These are phyloP conservation scores for Zopfia rhizophila DNA, from an alignment of 2,329 filamentous ascomycete genomes.

Conservation along the genomic window DNA sequence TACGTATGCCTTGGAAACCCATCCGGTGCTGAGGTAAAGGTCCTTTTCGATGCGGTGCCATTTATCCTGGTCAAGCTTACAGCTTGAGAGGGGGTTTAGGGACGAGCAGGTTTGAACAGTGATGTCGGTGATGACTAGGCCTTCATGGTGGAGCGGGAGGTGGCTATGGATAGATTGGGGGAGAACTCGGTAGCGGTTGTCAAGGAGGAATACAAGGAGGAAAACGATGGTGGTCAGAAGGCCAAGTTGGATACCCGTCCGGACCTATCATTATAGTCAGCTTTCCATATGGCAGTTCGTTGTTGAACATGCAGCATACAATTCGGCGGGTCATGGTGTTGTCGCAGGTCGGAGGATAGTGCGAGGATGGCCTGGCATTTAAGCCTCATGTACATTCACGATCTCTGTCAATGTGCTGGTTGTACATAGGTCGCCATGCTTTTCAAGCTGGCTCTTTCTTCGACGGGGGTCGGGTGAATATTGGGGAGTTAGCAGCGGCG, in stretches of 20 bases:
- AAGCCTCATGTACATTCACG: slow-evolving; percentile 6
- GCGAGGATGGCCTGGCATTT: slow-evolving; percentile 11
- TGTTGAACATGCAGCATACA: slow-evolving; percentile 31
- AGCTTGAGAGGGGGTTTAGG: slow-evolving; percentile 78
- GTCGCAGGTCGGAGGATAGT: slow-evolving; percentile 19
- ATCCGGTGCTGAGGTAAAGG: slow-evolving; percentile 79
- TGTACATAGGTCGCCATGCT: slow-evolving; percentile 23
- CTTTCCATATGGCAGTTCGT: background rate
- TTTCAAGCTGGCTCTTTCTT: slow-evolving; percentile 11
- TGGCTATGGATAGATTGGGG: slow-evolving; percentile 87
- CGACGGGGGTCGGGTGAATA: background rate
- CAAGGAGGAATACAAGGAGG: slow-evolving; percentile 81
- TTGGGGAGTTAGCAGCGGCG: too few relatives aligned
- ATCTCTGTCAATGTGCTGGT: slow-evolving; percentile 10
- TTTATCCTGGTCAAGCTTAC: slow-evolving; percentile 74
- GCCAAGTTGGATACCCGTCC: slow-evolving; percentile 79
- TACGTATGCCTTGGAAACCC: slow-evolving; percentile 81
- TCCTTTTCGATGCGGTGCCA: slow-evolving; percentile 94
- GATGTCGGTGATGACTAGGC: slow-evolving; percentile 86
- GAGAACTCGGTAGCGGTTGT: slow-evolving; percentile 87
- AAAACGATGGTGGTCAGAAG: slow-evolving; percentile 70
- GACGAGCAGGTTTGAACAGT: slow-evolving; percentile 80
- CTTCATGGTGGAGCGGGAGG: slow-evolving; percentile 82
- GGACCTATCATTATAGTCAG: slow-evolving; percentile 49
- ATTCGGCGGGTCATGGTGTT: slow-evolving; percentile 53